A percentile compares a stretch with the other conserved stretches of the same genome.
Evolutionary conservation across 1,139 yeast species (phyloP).

Genomic region (Blastobotrys apis): DNA sequence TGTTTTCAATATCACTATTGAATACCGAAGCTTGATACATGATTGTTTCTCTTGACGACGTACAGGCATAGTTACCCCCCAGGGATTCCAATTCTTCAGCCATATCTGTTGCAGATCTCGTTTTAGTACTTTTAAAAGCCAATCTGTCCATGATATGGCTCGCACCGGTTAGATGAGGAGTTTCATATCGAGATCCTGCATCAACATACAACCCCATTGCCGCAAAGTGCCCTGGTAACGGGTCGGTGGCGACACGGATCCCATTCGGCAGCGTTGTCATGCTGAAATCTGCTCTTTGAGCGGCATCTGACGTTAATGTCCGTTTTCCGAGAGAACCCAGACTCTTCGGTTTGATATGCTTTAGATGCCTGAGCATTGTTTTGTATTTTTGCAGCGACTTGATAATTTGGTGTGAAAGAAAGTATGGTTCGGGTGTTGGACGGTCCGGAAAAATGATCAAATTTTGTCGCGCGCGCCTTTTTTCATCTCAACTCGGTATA

Average conservation of each 20-base stretch:
- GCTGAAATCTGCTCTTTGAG: constrained; percentile 17
- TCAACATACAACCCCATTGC: constrained; percentile 86
- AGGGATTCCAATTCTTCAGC: constrained; percentile 67
- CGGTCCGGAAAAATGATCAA: too few species aligned
- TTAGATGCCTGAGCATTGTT: constrained; percentile 2
- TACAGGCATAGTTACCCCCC: constrained; percentile 94
- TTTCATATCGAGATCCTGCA: constrained; percentile 87
- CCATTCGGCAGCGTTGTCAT: constrained; percentile 69
- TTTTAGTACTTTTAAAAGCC: constrained; percentile 75
- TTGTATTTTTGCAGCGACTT: neutral
- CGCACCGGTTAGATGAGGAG: constrained; percentile 52
- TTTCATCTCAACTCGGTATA: too few species aligned
- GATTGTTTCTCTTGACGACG: constrained; percentile 87
- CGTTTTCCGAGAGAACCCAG: constrained; percentile 1
- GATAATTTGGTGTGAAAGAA: too few species aligned
- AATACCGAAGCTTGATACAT: constrained; percentile 94
- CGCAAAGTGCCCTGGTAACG: constrained; percentile 85
- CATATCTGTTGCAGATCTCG: constrained; percentile 63
- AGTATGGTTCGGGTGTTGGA: too few species aligned
- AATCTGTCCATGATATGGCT: constrained; percentile 82
- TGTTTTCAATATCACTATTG: constrained; percentile 75
- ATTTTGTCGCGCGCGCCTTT: too few species aligned
- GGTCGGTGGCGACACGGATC: constrained; percentile 74
- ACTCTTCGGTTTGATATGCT: neutral
- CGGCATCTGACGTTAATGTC: too few species aligned